A percentile compares a stretch with the other conserved stretches of the same genome.
Conservation (phyloP, 2,329 filamentous ascomycete genomes). For the Sclerotinia spermophila region DNA sequence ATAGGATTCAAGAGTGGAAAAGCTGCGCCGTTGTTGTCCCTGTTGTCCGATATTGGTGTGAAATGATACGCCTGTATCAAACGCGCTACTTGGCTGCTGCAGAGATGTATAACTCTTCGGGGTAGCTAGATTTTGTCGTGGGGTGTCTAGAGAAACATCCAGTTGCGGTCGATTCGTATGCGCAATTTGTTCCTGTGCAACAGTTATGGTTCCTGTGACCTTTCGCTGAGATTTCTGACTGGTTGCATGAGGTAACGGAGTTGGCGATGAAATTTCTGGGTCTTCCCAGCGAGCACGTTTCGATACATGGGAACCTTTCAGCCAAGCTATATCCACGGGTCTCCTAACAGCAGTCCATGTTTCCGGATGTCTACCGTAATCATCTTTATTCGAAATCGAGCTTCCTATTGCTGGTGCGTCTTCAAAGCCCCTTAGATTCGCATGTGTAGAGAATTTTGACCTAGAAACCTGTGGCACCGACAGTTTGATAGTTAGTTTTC, state of each 20-base stretch:
- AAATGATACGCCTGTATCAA: background rate
- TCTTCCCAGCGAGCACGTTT: conserved; percentile 35
- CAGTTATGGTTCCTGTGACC: background rate
- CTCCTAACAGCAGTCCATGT: conserved; percentile 24
- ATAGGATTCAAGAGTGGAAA: background rate
- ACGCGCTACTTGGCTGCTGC: background rate
- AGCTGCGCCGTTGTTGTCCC: background rate
- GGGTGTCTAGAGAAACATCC: background rate
- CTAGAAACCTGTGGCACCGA: background rate
- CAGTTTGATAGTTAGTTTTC: background rate
- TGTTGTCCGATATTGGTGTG: conserved; percentile 8
- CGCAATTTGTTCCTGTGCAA: background rate
- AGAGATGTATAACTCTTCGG: background rate
- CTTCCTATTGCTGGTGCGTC: conserved; percentile 7
- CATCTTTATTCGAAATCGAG: background rate
- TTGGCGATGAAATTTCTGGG: conserved; percentile 31
- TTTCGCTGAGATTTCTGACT: background rate
- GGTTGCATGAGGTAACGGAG: conserved; percentile 23
- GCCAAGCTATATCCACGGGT: conserved; percentile 29
- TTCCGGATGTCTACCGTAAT: background rate
- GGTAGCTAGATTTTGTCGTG: background rate
- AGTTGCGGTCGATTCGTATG: background rate
- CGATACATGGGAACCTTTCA: conserved; percentile 34
- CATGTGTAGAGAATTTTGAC: background rate
- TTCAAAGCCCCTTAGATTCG: background rate